These are phyloP conservation scores for Cryptococcus depauperatus DNA, from an alignment of 1,284 basidiomycete species.

Conservation along the genomic window DNA sequence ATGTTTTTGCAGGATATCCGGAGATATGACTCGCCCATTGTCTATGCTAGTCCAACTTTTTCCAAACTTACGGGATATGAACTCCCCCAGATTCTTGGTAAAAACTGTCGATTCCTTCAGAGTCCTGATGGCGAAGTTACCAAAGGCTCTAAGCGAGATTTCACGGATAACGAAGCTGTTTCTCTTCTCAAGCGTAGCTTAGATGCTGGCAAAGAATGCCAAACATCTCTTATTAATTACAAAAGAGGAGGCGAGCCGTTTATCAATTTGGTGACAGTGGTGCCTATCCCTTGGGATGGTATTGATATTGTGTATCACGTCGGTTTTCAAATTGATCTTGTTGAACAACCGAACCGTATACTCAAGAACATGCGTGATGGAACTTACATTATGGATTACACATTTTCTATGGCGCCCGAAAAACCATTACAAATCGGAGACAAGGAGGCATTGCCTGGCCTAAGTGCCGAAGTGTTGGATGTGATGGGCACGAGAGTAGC, in stretches of 20 bases:
- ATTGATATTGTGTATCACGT: constrained; percentile 75
- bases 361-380: constrained; percentile 66
- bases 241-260: constrained; percentile 77
- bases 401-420: constrained; percentile 35
- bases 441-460: constrained; percentile 18
- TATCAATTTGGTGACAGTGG: constrained; percentile 74
- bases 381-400: constrained; percentile 58
- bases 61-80: constrained; percentile 73
- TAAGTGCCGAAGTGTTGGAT: constrained; percentile 29
- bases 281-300: constrained; percentile 61
- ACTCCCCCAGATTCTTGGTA: constrained; percentile 70
- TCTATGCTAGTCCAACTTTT: constrained; percentile 79
- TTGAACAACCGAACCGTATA: constrained; percentile 76
- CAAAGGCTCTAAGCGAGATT: constrained; percentile 58
- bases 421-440: constrained; percentile 21
- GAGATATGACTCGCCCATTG: constrained; percentile 70
- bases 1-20: constrained; percentile 54
- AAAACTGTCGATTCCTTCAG: constrained; percentile 70
- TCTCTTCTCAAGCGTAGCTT: constrained; percentile 60
- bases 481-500: constrained; percentile 28
- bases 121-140: constrained; percentile 57
- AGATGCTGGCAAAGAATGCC: constrained; percentile 70
- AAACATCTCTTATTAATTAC: constrained; percentile 81
- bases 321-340: constrained; percentile 86
- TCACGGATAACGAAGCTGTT: constrained; percentile 64